Evolutionary conservation across 2,329 filamentous ascomycete species (phyloP).

Genomic region (Trichoderma brevicompactum): DNA sequence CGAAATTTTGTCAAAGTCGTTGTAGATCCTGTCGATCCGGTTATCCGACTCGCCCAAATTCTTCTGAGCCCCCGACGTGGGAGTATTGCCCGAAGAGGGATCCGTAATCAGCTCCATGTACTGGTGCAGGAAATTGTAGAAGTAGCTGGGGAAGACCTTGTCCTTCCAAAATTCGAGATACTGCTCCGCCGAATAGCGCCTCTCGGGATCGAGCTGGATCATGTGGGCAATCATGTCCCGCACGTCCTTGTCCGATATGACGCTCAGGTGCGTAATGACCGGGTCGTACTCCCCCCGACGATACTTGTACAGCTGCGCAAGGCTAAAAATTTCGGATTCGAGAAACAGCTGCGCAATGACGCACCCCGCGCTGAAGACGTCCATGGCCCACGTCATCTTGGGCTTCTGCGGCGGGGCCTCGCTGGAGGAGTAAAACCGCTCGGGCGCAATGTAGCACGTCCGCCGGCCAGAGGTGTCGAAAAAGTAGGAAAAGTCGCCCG

Average conservation of each 20-base stretch:
- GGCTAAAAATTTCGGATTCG: constrained; percentile 94
- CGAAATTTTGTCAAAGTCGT: constrained; percentile 97
- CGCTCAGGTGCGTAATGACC: constrained; percentile 75
- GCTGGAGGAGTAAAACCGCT: constrained; percentile 79
- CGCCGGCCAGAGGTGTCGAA: constrained; percentile 91
- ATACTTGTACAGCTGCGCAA: constrained; percentile 95
- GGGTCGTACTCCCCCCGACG: constrained; percentile 92
- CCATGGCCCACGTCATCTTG: constrained; percentile 88
- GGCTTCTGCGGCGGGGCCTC: constrained; percentile 64
- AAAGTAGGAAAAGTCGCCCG: constrained; percentile 96
- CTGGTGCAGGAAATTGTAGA: constrained; percentile 95
- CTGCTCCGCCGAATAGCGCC: constrained; percentile 89
- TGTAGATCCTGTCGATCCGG: constrained; percentile 88
- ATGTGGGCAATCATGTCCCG: constrained; percentile 91
- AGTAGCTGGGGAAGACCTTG: constrained; percentile 94
- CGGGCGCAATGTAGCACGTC: constrained; percentile 94
- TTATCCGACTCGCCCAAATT: constrained; percentile 90
- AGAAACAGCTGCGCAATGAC: constrained; percentile 96
- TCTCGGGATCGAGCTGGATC: constrained; percentile 92
- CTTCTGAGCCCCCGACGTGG: constrained; percentile 66
- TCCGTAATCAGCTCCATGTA: constrained; percentile 97
- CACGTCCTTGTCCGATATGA: constrained; percentile 86
- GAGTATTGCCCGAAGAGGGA: constrained; percentile 76
- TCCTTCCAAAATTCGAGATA: constrained; percentile 90
- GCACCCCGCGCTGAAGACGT: constrained; percentile 95